phyloP scores from a whole-genome alignment of 2,329 filamentous ascomycete species.

The Neonectria coccinea region DNA sequence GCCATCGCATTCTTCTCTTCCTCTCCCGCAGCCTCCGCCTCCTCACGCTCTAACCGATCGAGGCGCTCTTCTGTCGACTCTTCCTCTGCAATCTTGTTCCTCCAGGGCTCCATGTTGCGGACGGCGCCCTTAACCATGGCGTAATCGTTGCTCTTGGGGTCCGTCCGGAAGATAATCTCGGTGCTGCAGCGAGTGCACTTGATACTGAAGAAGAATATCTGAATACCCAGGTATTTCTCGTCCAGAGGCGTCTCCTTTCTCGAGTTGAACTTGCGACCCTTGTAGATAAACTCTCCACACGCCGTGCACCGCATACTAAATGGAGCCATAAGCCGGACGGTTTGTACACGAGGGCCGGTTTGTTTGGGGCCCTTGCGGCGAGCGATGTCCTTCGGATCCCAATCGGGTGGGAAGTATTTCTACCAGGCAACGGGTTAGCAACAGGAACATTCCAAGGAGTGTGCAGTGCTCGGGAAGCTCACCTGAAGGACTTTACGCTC shows the following conservation, averaged over 20 bases:
- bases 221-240: constrained; percentile 88
- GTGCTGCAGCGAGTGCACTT: constrained; percentile 86
- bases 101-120: constrained; percentile 94
- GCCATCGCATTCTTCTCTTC: constrained; percentile 93
- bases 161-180: constrained; percentile 93
- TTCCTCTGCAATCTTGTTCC: constrained; percentile 68
- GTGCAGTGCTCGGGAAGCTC: constrained; percentile 24
- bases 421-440: constrained; percentile 36
- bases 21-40: constrained; percentile 70
- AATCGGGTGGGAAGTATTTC: constrained; percentile 80
- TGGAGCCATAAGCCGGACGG: constrained; percentile 82
- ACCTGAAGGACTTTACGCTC: constrained; percentile 81
- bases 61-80: constrained; percentile 91
- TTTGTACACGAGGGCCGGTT: constrained; percentile 83
- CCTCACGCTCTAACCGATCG: constrained; percentile 84
- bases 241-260: constrained; percentile 90
- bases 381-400: constrained; percentile 86
- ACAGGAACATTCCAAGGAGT: neutral
- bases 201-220: constrained; percentile 86
- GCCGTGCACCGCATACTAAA: constrained; percentile 59
- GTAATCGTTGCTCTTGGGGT: constrained; percentile 96
- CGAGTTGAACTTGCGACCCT: constrained; percentile 94
- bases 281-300: constrained; percentile 85
- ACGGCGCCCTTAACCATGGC: constrained; percentile 83
- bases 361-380: constrained; percentile 77